phyloP scores from a whole-genome alignment of 2,329 filamentous ascomycete species.

The Akanthomyces dipterigenus region DNA sequence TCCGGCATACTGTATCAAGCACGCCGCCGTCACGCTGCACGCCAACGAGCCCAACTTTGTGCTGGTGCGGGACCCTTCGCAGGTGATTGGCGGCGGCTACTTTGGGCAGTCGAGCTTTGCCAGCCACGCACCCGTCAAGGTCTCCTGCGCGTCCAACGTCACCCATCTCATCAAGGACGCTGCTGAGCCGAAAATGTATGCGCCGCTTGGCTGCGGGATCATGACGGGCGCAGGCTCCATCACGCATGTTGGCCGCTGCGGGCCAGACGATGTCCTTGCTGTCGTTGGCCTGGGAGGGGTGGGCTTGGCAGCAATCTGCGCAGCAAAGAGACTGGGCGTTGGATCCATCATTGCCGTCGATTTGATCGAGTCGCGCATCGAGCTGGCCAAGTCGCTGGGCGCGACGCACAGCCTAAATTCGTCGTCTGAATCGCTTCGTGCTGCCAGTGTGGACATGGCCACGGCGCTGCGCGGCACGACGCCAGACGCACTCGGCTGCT shows the following conservation, averaged over 20 bases:
- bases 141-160: slow-evolving; percentile 5
- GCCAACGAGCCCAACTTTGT: slow-evolving; percentile 7
- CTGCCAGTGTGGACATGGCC: neutral
- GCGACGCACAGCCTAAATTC: neutral
- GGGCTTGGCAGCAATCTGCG: neutral
- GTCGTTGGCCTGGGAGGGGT: slow-evolving; percentile 6
- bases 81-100: slow-evolving; percentile 5
- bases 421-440: neutral
- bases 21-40: neutral
- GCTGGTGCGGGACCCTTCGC: neutral
- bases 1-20: neutral
- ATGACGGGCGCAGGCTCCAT: slow-evolving; percentile 9
- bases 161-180: neutral
- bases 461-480: neutral
- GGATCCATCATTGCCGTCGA: slow-evolving; percentile 3
- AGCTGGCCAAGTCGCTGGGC: neutral
- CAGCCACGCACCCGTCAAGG: neutral
- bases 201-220: slow-evolving; percentile 6
- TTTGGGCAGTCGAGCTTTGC: slow-evolving; percentile 9
- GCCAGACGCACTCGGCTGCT: neutral
- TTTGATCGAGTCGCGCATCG: neutral
- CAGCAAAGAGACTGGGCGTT: neutral
- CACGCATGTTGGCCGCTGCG: neutral
- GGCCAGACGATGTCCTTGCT: neutral
- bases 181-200: neutral